Conservation (phyloP, 225 moss, liverwort and hornwort species). For the Polytrichum formosum region DNA sequence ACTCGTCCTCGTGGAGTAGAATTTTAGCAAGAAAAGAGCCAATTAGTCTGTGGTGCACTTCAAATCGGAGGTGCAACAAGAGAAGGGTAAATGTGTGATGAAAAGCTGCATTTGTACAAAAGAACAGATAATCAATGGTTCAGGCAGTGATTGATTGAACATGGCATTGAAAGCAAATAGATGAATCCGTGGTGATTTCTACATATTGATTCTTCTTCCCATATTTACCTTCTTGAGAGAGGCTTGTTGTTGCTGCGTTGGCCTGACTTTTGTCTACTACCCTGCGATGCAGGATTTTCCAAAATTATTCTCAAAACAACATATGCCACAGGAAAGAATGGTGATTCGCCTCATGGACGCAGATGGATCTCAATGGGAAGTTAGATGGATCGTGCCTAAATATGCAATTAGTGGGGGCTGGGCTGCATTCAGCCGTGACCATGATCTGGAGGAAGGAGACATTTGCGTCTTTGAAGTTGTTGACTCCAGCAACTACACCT, state of each 20-base stretch:
- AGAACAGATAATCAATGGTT: background rate
- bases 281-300: conserved; percentile 34
- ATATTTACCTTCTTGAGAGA: background rate
- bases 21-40: too few relatives aligned
- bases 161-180: background rate
- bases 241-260: background rate
- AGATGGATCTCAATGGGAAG: conserved; percentile 31
- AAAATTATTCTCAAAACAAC: conserved; percentile 21
- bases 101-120: background rate
- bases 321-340: conserved; percentile 21
- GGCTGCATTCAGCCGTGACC: conserved; percentile 33
- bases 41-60: background rate
- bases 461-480: conserved; percentile 22
- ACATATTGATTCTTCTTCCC: background rate
- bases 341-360: conserved; percentile 30
- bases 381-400: conserved; percentile 28
- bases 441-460: conserved; percentile 31
- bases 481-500: conserved; percentile 12
- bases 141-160: background rate
- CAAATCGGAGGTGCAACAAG: background rate
- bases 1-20: too few relatives aligned
- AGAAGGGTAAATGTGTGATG: background rate
- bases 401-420: conserved; percentile 31
- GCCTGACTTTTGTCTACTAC: background rate
- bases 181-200: background rate